Base-by-base conservation (phyloP, 352 stramenopile genomes). In the Pythium aphanidermatum region DNA sequence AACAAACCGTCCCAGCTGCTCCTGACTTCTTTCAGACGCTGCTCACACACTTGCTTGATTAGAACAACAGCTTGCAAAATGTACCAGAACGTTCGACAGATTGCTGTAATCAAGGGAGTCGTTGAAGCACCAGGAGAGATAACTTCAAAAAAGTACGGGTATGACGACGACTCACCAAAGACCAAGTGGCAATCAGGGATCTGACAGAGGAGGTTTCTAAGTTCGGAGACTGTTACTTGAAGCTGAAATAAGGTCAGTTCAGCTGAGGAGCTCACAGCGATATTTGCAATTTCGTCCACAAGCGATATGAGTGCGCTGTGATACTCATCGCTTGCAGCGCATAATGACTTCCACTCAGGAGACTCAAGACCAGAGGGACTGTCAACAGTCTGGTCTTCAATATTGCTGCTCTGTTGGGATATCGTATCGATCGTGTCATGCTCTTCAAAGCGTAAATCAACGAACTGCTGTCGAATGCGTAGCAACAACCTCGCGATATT, bases 71-170 rank as follows among this genome's bases (percentile, higher is more conserved):
- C 5, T 27, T 74, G 63, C 40, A 88, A 53, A 14, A 46, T 61
- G 42, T 82, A 82, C 74, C 71, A 86, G 49, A 76, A 88, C 38
- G 68, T 70, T 6, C 53, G 70, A 16, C 58, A 68, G 17, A 87
- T 63, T 4, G 75, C 57, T 14, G 61, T 72, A 36, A 91, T 50
- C 11, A 88, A 43, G 14, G 79, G 79, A 16, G 79, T 86, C 0
- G 68, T 69, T 49, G 50, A 62, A 29, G 68, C 55, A 42, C 60
- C 49, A 31, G 51, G 60, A n/a, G 65, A 59, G 5, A 58, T 72
- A 13, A 87, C 64, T 25, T 85, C 72, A 37, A 91, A 87, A 39
- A 70, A 91, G 53, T 77, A 88, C 13, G 73, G 65, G 46, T 91
- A 91, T 1, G 63, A 44, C 41, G 65, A 65, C 19, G 65, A 82